Percentiles rank a stretch among this genome's conserved stretches.
These are phyloP conservation scores for Pneumocystis murina DNA, from an alignment of 1,139 yeast genomes.

Conservation along the genomic window DNA sequence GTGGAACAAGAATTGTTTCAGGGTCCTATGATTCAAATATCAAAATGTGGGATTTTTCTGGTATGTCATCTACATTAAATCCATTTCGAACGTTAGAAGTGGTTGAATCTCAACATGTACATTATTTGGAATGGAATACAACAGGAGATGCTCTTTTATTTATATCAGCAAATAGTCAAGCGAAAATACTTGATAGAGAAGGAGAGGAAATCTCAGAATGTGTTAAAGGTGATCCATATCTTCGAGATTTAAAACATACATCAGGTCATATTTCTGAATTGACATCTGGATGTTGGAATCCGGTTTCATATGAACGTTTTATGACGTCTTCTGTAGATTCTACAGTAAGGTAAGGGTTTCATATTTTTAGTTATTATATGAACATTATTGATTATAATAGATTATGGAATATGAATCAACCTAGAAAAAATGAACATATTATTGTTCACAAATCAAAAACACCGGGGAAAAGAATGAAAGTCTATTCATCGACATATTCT, in stretches of 20 bases:
- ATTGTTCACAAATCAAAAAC: constrained; percentile 19
- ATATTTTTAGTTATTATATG: not conserved
- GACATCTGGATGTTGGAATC: constrained; percentile 25
- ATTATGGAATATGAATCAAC: constrained; percentile 23
- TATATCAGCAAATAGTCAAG: constrained; percentile 19
- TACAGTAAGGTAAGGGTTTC: constrained; percentile 19
- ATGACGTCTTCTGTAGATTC: constrained; percentile 24
- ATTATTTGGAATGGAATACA: constrained; percentile 17
- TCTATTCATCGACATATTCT: constrained; percentile 18
- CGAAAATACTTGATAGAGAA: constrained; percentile 15
- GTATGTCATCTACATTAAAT: constrained; percentile 20
- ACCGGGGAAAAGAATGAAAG: constrained; percentile 17
- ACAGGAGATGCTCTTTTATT: constrained; percentile 20
- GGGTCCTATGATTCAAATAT: constrained; percentile 23
- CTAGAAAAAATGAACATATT: constrained; percentile 20
- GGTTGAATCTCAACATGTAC: constrained; percentile 20
- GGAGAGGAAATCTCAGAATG: constrained; percentile 19
- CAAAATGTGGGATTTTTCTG: constrained; percentile 25
- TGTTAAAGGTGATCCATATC: constrained; percentile 26
- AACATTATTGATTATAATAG: not conserved
- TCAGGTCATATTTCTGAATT: constrained; percentile 27
- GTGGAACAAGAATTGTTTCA: constrained; percentile 23
- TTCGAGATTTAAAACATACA: constrained; percentile 27
- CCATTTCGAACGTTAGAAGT: constrained; percentile 24
- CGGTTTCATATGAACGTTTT: constrained; percentile 17